Evolutionary conservation across 192 early-diverging fungal genomes (phyloP).

Genomic region (Coemansia sp.): DNA sequence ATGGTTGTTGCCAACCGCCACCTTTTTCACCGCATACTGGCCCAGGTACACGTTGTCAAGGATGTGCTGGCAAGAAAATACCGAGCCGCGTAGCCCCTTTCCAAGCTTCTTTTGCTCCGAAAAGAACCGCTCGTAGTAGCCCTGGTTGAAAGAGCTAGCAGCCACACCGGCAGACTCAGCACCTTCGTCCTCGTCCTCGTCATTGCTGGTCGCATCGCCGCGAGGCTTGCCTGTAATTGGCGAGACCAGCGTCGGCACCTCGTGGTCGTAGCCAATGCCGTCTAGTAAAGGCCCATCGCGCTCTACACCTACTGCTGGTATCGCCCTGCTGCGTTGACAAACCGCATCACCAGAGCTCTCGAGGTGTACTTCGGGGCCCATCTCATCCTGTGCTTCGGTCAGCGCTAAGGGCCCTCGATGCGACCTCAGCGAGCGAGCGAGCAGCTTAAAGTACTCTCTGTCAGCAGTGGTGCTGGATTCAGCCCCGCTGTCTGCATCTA

Average conservation of each 20-base stretch:
- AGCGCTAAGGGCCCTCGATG: slow-evolving; percentile 15
- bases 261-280: not conserved
- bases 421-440: slow-evolving; percentile 32
- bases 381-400: not conserved
- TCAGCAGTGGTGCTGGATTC: slow-evolving; percentile 15
- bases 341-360: not conserved
- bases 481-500: not conserved
- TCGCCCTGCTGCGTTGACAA: not conserved
- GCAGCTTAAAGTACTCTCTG: slow-evolving; percentile 43
- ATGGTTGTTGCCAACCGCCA: slow-evolving; percentile 89
- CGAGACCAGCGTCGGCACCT: not conserved
- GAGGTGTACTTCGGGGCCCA: not conserved
- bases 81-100: slow-evolving; percentile 86
- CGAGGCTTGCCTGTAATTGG: not conserved
- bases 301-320: not conserved
- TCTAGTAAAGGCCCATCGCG: too few species aligned
- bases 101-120: slow-evolving; percentile 86
- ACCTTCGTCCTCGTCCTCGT: not conserved
- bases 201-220: not conserved
- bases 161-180: slow-evolving; percentile 42
- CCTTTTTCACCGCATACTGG: slow-evolving; percentile 93
- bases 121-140: slow-evolving; percentile 95
- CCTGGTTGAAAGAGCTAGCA: slow-evolving; percentile 84
- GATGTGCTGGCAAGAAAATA: slow-evolving; percentile 86
- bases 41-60: slow-evolving; percentile 74